Base-by-base conservation (phyloP, 768 basidiomycete species). In the Postia placenta region DNA sequence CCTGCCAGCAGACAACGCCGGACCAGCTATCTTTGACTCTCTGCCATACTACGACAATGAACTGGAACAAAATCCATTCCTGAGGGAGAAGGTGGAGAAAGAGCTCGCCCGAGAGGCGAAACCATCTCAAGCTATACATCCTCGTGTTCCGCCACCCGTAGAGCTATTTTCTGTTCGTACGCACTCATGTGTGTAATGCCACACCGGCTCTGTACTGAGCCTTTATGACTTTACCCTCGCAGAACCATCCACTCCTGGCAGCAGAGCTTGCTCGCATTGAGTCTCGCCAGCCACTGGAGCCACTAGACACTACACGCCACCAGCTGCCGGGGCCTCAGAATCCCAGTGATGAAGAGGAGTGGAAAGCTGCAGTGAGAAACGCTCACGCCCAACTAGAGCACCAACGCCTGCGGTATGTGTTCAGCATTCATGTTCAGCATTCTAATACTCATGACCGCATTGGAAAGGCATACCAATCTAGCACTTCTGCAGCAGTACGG, bases 31-130 rank as follows among this genome's bases (percentile, higher is more conserved):
- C 30, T 80, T 92, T 57, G 92, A 96, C 67, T 87, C 92, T 22
- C 74, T 96, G 54, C 93, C 93, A 15, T 97, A 96, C 69, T 92
- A 90, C 61, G 93, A 97, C 71, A 89, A 92, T 63, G 92, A 96
- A 64, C 75, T 94, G 45, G 87, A 92, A 52, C 78, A 78, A 48
- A 79, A 76, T 51, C 88, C 90, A 1, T 59, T 74, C 33, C 71
- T 92, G 33, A 81, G 77, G 63, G 78, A 82, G 61, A 85, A 83
- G 62, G 90, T 92, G 14, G 85, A 88, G 48, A 72, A 72, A 55
- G 90, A 92, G 63, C 67, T 92, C 35, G 82, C 82, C 23, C 75
- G 78, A n/a, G 83, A 90, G 62, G 74, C 78, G 14, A 64, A 63
- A 54, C 81, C 79, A 55, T 69, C 78, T 9, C 51, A 58, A 15